A percentile compares a stretch with the other conserved stretches of the same genome.
Conservation (phyloP, 371 early-diverging fungal genomes). For the Capniomyces stellatus region DNA sequence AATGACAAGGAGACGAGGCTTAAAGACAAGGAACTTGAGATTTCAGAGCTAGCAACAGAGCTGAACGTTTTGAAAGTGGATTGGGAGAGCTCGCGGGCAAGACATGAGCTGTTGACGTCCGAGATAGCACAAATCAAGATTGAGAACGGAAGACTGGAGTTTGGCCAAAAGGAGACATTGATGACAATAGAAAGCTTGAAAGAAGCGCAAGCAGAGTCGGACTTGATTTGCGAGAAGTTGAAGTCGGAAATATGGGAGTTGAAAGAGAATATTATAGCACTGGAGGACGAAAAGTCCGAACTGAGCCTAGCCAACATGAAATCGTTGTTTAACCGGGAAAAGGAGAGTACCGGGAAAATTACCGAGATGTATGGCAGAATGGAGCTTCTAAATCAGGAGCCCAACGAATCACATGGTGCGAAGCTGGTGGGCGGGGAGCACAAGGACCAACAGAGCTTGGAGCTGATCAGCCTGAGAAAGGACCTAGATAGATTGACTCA, state of each 20-base stretch:
- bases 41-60: slow-evolving; percentile 14
- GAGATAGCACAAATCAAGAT: slow-evolving; percentile 53
- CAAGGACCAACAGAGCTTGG: neutral
- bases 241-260: neutral
- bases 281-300: neutral
- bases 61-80: slow-evolving; percentile 12
- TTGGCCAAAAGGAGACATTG: slow-evolving; percentile 66
- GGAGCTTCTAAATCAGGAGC: too few relatives aligned
- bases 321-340: slow-evolving; percentile 11
- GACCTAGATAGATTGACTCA: slow-evolving; percentile 14
- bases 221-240: neutral
- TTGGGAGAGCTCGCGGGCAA: slow-evolving; percentile 15
- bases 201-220: slow-evolving; percentile 38
- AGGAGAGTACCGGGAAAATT: slow-evolving; percentile 1
- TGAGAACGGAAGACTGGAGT: slow-evolving; percentile 33
- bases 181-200: slow-evolving; percentile 67
- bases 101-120: slow-evolving; percentile 48
- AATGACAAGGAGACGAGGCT: slow-evolving; percentile 49
- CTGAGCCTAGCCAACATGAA: slow-evolving; percentile 10
- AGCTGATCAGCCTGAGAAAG: neutral
- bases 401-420: neutral
- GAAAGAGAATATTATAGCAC: neutral
- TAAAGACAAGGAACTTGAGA: slow-evolving; percentile 12
- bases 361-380: neutral
- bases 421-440: neutral